These are phyloP conservation scores for Podospora tetraspora DNA, from an alignment of 495 filamentous ascomycete genomes.

Conservation along the genomic window DNA sequence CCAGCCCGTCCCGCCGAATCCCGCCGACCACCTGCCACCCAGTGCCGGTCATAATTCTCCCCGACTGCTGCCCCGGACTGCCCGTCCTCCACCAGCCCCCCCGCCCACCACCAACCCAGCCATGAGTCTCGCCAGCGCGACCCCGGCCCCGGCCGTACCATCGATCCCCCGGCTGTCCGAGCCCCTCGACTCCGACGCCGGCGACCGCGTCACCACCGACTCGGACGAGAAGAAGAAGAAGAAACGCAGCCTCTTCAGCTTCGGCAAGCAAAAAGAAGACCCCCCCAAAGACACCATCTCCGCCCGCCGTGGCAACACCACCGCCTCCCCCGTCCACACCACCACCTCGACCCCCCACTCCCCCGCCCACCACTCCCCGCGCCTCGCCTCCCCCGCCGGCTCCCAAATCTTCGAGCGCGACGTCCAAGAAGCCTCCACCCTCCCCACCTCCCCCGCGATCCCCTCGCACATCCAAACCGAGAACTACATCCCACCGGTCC, in stretches of 20 bases:
- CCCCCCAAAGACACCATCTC: conserved; percentile 22
- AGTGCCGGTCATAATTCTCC: not conserved
- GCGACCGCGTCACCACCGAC: conserved; percentile 30
- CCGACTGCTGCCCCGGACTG: not conserved
- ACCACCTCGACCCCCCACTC: conserved; percentile 42
- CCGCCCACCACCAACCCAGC: not conserved
- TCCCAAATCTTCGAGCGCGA: conserved; percentile 93
- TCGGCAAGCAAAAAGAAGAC: conserved; percentile 63
- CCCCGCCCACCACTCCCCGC: conserved; percentile 53
- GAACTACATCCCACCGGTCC: conserved; percentile 83
- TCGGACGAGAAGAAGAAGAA: conserved; percentile 41
- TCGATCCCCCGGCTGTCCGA: conserved; percentile 28
- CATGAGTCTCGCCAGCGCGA: conserved; percentile 27
- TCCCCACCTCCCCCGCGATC: conserved; percentile 67
- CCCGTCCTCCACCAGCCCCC: not conserved
- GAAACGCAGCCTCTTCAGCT: conserved; percentile 53
- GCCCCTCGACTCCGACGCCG: conserved; percentile 26
- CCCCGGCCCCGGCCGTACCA: conserved; percentile 17
- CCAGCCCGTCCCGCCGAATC: not conserved
- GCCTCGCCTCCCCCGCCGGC: conserved; percentile 58
- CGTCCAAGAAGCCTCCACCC: conserved; percentile 71
- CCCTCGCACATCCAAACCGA: conserved; percentile 86
- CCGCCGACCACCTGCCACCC: not conserved
- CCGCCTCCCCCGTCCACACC: conserved; percentile 40
- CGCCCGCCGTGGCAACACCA: conserved; percentile 21